Percentiles rank a stretch among this genome's conserved stretches.
Conservation (phyloP, 192 early-diverging fungal species). For the Gigaspora rosea region DNA sequence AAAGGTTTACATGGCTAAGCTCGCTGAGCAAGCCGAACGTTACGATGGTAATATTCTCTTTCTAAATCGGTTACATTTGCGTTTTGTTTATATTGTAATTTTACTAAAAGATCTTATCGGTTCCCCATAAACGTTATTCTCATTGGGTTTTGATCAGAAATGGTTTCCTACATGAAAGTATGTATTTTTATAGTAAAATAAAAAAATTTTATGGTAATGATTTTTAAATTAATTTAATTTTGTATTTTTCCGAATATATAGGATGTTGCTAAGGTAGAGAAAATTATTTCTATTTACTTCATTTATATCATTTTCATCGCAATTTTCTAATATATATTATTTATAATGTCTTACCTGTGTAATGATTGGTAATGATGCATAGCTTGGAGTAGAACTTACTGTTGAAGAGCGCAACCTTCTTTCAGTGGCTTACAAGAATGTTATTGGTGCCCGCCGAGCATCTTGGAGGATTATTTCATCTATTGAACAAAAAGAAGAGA, state of each 20-base stretch:
- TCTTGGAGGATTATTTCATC: constrained; percentile 98
- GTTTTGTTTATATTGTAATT: not conserved
- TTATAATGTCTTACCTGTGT: not conserved
- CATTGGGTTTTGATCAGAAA: constrained; percentile 34
- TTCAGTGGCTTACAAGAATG: constrained; percentile 98
- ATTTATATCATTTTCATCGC: not conserved
- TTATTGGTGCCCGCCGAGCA: constrained; percentile 95
- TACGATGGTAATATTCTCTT: constrained; percentile 73
- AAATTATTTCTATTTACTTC: constrained; percentile 72
- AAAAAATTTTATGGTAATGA: no score
- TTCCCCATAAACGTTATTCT: not conserved
- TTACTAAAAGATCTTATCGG: not conserved
- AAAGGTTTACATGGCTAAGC: constrained; percentile 98
- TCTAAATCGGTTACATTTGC: not conserved
- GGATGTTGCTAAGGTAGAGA: constrained; percentile 55
- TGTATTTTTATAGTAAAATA: not conserved
- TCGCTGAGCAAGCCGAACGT: constrained; percentile 96
- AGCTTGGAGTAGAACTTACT: constrained; percentile 82
- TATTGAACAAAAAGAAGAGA: constrained; percentile 94
- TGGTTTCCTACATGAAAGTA: constrained; percentile 43
- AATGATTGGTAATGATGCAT: not conserved
- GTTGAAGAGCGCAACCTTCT: constrained; percentile 98
- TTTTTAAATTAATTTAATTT: constrained; percentile 18
- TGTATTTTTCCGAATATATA: constrained; percentile 12
- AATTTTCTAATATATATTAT: not conserved